Conservation (phyloP, 345 rosid genomes). For the Salix suchowensis region DNA sequence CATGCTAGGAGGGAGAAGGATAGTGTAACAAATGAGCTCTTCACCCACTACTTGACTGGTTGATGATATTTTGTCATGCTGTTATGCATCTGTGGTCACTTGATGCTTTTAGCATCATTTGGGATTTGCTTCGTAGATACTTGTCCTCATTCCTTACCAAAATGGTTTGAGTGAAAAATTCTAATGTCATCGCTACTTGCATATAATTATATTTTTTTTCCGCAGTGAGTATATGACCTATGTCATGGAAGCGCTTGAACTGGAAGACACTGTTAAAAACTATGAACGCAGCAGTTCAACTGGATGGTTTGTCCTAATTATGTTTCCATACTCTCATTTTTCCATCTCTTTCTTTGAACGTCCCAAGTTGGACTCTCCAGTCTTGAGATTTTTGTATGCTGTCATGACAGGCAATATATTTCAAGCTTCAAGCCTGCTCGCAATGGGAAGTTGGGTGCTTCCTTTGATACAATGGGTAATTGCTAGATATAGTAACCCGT, state of each 20-base stretch:
- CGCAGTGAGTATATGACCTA: slow-evolving; percentile 83
- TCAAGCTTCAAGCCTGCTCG: slow-evolving; percentile 79
- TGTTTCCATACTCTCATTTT: slow-evolving; percentile 3
- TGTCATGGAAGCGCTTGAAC: slow-evolving; percentile 77
- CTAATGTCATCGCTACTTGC: not conserved
- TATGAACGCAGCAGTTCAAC: slow-evolving; percentile 72
- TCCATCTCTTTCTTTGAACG: slow-evolving; percentile 1
- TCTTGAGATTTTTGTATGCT: slow-evolving; percentile 15
- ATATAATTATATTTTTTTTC: slow-evolving; percentile 9
- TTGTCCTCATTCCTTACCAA: not conserved
- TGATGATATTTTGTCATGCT: not conserved
- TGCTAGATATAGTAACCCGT: not conserved
- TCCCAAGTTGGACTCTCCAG: not conserved
- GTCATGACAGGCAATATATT: slow-evolving; percentile 65
- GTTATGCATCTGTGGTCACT: not conserved
- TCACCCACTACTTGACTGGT: not conserved
- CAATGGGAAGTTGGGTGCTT: slow-evolving; percentile 58
- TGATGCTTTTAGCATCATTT: not conserved
- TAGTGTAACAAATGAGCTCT: not conserved
- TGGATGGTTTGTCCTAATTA: slow-evolving; percentile 70
- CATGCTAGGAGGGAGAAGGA: not conserved
- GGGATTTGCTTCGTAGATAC: not conserved
- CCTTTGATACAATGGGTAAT: slow-evolving; percentile 74
- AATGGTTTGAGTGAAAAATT: not conserved
- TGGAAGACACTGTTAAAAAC: slow-evolving; percentile 91